Base-by-base conservation (phyloP, 1,139 yeast genomes). In the Geotrichum siamense region DNA sequence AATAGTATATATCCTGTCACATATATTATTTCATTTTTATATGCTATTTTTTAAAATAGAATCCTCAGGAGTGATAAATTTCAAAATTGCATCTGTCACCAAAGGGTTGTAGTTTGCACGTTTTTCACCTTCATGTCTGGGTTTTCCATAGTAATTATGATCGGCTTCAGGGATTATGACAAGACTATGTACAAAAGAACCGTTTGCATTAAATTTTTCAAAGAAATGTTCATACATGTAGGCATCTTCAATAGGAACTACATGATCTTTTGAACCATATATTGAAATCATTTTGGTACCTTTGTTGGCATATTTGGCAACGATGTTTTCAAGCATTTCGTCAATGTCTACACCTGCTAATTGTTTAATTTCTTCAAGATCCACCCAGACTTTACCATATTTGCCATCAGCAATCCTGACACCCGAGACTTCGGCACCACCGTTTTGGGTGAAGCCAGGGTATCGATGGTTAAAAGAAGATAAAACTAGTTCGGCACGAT, bases 141-240 rank as follows among this genome's bases (percentile, higher is more conserved):
- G 41, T n/a, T 27, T 29, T 6, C 49, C 49, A 34, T 34, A 47
- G 26, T 40, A 47, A 31, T 47, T 47, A 30, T 47, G 50, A 34
- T 47, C 50, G 10, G 47, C 47, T 25, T 47, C 43, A 13, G 40
- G 43, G 20, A 47, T 31, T 20, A 43, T n/a, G 2, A 38, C 30
- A 5, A 47, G 31, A 28, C 31, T 17, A 16, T 32, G 42, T 2
- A 16, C 29, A 13, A 38, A 15, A 6, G 9, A n/a, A 4, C 26
- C 17, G 22, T 16, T 29, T 25, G 6, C 8, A 10, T 16, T 28
- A 17, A 21, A 15, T 3, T 16, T 31, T 22, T 25, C 26, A 26
- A 44, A 39, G 16, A 34, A 34, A 8, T 36, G 21, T 13, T 30
- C 38, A 21, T 28, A 39, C 12, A 32, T 8, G 25, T 30, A 29